A percentile compares a stretch with the other conserved stretches of the same genome.
Evolutionary conservation across 1,139 yeast genomes (phyloP).

Genomic region (Williopsis jadinii): DNA sequence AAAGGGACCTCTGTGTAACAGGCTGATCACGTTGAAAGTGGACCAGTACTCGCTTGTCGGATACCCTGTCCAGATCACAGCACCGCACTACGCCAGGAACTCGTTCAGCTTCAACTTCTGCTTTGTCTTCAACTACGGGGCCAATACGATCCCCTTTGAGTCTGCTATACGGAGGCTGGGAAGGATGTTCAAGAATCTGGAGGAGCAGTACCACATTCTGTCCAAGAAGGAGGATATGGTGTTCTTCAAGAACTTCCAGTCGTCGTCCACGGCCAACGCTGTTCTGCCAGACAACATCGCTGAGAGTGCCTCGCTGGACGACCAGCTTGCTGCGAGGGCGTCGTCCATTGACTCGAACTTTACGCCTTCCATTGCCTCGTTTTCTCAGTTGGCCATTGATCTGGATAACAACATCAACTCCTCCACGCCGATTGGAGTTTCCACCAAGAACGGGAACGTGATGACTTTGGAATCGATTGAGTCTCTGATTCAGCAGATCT

Average conservation of each 20-base stretch:
- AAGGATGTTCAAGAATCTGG: conserved; percentile 81
- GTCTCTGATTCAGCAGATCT: conserved; percentile 79
- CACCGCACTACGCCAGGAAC: conserved; percentile 75
- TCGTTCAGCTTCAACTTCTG: conserved; percentile 90
- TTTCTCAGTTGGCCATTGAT: conserved; percentile 22
- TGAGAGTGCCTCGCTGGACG: conserved; percentile 4
- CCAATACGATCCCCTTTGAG: conserved; percentile 82
- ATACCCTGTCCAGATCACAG: conserved; percentile 82
- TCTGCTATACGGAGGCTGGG: conserved; percentile 81
- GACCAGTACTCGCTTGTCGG: conserved; percentile 72
- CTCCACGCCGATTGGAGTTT: conserved; percentile 20
- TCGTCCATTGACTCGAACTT: conserved; percentile 14
- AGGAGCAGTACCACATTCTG: conserved; percentile 76
- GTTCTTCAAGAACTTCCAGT: conserved; percentile 23
- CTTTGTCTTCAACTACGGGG: conserved; percentile 79
- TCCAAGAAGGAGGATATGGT: conserved; percentile 41
- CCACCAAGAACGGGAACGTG: conserved; percentile 21
- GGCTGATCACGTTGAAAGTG: conserved; percentile 66
- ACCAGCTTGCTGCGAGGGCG: conserved; percentile 8
- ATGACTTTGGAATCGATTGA: conserved; percentile 58
- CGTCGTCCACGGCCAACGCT: neutral
- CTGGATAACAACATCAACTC: conserved; percentile 18
- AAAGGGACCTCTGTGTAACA: conserved; percentile 83
- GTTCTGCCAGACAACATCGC: conserved; percentile 4
- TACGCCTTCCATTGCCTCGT: conserved; percentile 9